Evolutionary conservation across 768 basidiomycete species (phyloP).

Genomic region (Lanmaoa pseudosensibilis): DNA sequence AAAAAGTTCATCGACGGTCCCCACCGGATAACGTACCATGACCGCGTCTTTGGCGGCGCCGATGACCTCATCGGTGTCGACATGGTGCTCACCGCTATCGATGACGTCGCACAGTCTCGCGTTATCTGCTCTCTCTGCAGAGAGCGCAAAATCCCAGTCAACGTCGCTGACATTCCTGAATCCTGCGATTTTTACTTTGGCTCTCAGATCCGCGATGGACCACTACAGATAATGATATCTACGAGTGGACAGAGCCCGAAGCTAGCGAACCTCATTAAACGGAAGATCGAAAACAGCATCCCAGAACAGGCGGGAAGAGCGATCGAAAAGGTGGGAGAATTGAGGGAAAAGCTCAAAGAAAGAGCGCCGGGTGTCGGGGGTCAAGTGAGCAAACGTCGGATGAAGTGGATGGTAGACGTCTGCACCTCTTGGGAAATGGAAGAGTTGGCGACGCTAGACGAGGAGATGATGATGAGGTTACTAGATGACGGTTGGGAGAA

Average conservation of each 20-base stretch:
- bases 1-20: slow-evolving; percentile 47
- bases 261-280: slow-evolving; percentile 80
- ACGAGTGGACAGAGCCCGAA: slow-evolving; percentile 93
- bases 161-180: slow-evolving; percentile 94
- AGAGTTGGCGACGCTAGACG: slow-evolving; percentile 71
- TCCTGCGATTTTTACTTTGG: slow-evolving; percentile 99
- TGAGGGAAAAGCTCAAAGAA: slow-evolving; percentile 71
- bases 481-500: slow-evolving; percentile 89
- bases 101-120: slow-evolving; percentile 71
- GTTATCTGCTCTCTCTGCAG: slow-evolving; percentile 73
- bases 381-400: slow-evolving; percentile 69
- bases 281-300: slow-evolving; percentile 63
- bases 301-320: slow-evolving; percentile 73
- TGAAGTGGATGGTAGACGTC: slow-evolving; percentile 89
- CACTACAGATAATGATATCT: slow-evolving; percentile 93
- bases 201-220: slow-evolving; percentile 85
- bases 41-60: slow-evolving; percentile 63
- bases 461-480: slow-evolving; percentile 58
- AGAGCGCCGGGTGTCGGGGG: slow-evolving; percentile 85
- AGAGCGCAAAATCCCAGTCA: slow-evolving; percentile 74
- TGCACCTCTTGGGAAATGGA: slow-evolving; percentile 87
- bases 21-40: slow-evolving; percentile 60
- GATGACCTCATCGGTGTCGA: slow-evolving; percentile 70
- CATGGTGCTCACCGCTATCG: slow-evolving; percentile 93
- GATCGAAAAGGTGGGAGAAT: slow-evolving; percentile 73